Evolutionary conservation across 108 stramenopile genomes (phyloP), one percentile per base, ranked within the genome.

Genomic region (Poteriospumella lacustris): DNA sequence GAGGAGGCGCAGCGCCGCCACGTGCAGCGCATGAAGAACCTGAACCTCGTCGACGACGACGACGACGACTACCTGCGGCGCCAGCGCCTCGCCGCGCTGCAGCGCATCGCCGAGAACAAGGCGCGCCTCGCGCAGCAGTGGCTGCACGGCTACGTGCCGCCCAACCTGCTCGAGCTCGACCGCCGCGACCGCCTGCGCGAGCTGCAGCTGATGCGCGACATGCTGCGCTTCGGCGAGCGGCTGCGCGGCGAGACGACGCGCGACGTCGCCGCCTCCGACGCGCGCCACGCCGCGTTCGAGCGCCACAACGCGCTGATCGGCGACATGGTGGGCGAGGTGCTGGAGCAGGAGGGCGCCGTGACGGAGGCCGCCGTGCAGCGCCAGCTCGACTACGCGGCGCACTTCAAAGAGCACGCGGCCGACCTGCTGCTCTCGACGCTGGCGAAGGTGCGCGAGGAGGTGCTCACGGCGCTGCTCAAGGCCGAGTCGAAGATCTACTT

Each of bases 331-430:
- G 33, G 36, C 5, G 60, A 64, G 36, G 60, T 31, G 31, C 36
- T 33, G 15, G 29, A 64, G 5, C 9, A 26, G 24, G 31, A 64
- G 60, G 36, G 60, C 36, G 60, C 12, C 28, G 60, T 33, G 60
- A 64, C 29, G 9, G 60, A 52, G 15, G 15, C 15, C 19, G 47
- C 47, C 19, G 47, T 52, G 19, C 9, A 52, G 15, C 9, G 36
- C 9, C 60, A 64, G 36, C 29, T 12, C 5, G 60, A 64, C 5
- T 64, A 64, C 36, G 60, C 60, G 5, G 5, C 15, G 9, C 5
- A 19, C 9, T 64, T 64, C 60, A 64, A 64, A 64, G 60, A 31
- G 5, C 60, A 64, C 31, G 60, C 60, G 9, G 60, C 60, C 36
- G 24, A 64, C 3, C 31, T 12, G 5, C 60, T 64, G 3, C 15